A percentile compares a stretch with the other conserved stretches of the same genome.
Evolutionary conservation across 2,329 filamentous ascomycete genomes (phyloP).

Genomic region (Huntiella savannae): DNA sequence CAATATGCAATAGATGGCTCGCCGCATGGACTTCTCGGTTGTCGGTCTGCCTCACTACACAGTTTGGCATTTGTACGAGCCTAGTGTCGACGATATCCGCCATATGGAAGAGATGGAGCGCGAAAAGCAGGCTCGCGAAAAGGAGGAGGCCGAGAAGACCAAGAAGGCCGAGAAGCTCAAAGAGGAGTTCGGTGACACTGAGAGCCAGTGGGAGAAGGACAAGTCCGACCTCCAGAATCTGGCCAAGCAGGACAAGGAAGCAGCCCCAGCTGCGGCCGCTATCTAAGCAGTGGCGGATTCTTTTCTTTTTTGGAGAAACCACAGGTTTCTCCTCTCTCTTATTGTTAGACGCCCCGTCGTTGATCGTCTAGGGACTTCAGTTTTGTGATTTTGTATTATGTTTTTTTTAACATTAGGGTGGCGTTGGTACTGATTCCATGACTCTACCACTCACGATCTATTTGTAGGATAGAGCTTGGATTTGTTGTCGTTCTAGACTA

Average conservation of each 20-base stretch:
- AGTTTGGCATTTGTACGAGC: constrained; percentile 98
- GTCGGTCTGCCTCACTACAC: constrained; percentile 93
- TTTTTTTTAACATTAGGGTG: constrained; percentile 4
- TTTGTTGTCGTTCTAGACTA: background rate
- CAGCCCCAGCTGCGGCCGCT: background rate
- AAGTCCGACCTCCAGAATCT: constrained; percentile 60
- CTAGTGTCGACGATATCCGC: constrained; percentile 88
- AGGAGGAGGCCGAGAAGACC: constrained; percentile 47
- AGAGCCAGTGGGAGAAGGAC: constrained; percentile 75
- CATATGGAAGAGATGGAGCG: constrained; percentile 99
- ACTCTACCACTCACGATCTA: background rate
- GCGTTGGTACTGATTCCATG: constrained; percentile 1
- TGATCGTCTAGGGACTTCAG: background rate
- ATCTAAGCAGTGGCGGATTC: background rate
- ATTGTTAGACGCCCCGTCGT: background rate
- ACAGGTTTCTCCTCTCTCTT: background rate
- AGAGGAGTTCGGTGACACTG: constrained; percentile 58
- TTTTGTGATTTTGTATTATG: constrained; percentile 3
- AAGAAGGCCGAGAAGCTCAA: constrained; percentile 62
- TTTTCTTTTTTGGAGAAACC: background rate
- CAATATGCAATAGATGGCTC: constrained; percentile 56
- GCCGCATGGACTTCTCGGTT: constrained; percentile 87
- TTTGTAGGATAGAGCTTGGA: constrained; percentile 4
- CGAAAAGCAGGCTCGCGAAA: constrained; percentile 61
- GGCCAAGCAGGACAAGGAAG: constrained; percentile 11